Conservation (phyloP, 2,329 filamentous ascomycete species). For the Talaromyces sp. region DNA sequence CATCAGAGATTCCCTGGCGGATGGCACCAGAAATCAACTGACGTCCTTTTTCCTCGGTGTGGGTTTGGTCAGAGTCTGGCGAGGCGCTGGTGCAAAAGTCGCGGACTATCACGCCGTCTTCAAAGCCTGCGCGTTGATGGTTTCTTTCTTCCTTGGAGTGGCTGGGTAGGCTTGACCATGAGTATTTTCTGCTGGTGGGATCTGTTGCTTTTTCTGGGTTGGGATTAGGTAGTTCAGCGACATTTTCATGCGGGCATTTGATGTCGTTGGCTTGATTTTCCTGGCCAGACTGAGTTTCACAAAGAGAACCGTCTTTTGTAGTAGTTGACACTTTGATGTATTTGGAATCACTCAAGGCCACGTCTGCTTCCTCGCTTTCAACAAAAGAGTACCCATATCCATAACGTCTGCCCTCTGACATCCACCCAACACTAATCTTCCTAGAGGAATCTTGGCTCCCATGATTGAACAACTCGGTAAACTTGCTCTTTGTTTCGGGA, state of each 20-base stretch:
- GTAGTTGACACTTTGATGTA: background rate
- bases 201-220: background rate
- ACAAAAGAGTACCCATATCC: slow-evolving; percentile 37
- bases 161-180: slow-evolving; percentile 17
- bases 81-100: slow-evolving; percentile 15
- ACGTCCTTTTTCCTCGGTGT: background rate
- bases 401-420: slow-evolving; percentile 33
- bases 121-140: slow-evolving; percentile 7
- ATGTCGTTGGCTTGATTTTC: background rate
- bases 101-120: slow-evolving; percentile 15
- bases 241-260: background rate
- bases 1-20: slow-evolving; percentile 7
- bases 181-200: background rate
- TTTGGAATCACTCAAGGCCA: background rate
- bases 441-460: slow-evolving; percentile 14
- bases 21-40: slow-evolving; percentile 8
- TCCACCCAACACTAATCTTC: slow-evolving; percentile 36
- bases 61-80: slow-evolving; percentile 6
- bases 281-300: background rate
- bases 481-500: slow-evolving; percentile 20
- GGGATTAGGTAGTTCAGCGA: background rate
- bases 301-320: background rate
- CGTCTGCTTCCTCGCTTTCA: slow-evolving; percentile 15
- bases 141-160: slow-evolving; percentile 13
- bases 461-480: slow-evolving; percentile 26